These are phyloP conservation scores for Diaporthe citri DNA, from an alignment of 2,329 filamentous ascomycete species.

Conservation along the genomic window DNA sequence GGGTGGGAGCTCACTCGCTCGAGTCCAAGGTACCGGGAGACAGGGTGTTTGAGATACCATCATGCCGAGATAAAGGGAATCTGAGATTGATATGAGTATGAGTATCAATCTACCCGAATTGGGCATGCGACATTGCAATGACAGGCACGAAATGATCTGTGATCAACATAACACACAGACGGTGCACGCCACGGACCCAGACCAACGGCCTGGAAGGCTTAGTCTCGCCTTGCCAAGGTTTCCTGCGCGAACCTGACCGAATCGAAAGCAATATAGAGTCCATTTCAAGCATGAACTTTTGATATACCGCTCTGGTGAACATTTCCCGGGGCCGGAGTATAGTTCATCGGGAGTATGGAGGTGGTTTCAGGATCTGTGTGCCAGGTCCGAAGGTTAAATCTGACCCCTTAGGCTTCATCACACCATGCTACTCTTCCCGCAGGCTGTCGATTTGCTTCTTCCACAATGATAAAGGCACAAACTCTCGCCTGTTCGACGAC, in stretches of 20 bases:
- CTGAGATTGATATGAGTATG: not conserved
- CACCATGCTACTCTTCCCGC: not conserved
- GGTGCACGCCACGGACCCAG: not conserved
- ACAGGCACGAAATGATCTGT: not conserved
- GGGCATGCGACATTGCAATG: not conserved
- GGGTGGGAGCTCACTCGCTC: not conserved
- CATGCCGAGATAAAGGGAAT: not conserved
- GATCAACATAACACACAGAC: not conserved
- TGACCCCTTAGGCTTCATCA: not conserved
- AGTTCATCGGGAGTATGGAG: conserved; percentile 14
- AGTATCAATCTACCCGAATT: too few relatives aligned
- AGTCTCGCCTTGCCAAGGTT: not conserved
- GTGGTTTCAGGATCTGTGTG: conserved; percentile 17
- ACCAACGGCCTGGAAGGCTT: not conserved
- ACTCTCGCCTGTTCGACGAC: not conserved
- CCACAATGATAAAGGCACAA: not conserved
- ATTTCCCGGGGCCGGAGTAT: not conserved
- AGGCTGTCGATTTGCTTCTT: not conserved
- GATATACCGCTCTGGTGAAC: not conserved
- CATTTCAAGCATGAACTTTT: not conserved
- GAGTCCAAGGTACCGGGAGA: too few relatives aligned
- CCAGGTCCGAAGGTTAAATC: conserved; percentile 15
- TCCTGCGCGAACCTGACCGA: not conserved
- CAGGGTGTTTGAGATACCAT: too few relatives aligned
- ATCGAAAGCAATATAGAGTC: not conserved